Conservation (phyloP, 179 eudicot genomes). For the Drosera spatulata region DNA sequence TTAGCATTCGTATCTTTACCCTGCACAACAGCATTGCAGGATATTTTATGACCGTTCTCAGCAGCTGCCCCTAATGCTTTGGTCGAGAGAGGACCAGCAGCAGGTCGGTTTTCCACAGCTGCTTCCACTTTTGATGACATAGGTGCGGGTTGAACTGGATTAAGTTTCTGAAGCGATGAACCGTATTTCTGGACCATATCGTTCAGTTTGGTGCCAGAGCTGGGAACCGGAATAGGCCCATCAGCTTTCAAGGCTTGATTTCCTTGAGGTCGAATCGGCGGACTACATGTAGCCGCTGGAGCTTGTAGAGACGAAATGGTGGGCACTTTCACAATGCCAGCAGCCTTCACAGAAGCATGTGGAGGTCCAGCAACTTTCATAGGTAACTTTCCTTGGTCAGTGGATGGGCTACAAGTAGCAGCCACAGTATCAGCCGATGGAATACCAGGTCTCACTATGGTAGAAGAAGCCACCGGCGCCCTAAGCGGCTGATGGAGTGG, state of each 20-base stretch:
- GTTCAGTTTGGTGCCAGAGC: slow-evolving; percentile 7
- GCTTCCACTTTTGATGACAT: slow-evolving; percentile 9
- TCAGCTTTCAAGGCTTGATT: slow-evolving; percentile 7
- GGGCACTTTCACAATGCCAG: background rate
- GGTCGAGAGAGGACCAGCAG: slow-evolving; percentile 5
- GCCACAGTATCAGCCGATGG: no score
- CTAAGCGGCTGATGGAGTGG: no score
- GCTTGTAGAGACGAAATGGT: slow-evolving; percentile 1
- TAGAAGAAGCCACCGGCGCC: no score
- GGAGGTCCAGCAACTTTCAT: no score
- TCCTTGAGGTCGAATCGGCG: slow-evolving; percentile 10
- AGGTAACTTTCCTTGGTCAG: no score
- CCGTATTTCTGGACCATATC: slow-evolving; percentile 14
- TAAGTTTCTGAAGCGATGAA: slow-evolving; percentile 5
- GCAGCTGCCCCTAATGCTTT: slow-evolving; percentile 1
- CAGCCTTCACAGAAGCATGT: no score
- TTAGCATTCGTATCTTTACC: background rate
- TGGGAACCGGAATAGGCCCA: slow-evolving; percentile 4
- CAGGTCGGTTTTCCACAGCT: slow-evolving; percentile 1
- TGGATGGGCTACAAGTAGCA: no score
- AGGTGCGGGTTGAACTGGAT: slow-evolving; percentile 2
- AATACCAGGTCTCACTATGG: no score
- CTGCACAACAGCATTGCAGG: background rate
- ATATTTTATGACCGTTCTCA: slow-evolving; percentile 4
- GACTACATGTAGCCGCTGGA: slow-evolving; percentile 4